These are phyloP conservation scores for Syzygium syzygioides DNA, from an alignment of 441 rosid genomes.

Conservation along the genomic window DNA sequence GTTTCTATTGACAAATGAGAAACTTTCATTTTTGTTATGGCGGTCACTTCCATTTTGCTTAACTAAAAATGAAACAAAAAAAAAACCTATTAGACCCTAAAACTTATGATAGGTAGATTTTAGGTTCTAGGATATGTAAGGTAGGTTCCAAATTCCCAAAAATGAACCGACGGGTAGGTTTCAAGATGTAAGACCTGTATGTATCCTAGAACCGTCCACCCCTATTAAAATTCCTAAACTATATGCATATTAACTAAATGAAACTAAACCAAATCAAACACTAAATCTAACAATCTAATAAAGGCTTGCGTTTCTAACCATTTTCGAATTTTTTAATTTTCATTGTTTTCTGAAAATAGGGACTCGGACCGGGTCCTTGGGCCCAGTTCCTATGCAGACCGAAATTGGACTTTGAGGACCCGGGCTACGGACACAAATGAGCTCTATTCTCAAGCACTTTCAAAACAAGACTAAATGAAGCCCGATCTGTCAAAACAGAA, in stretches of 20 bases:
- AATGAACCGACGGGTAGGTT: too few relatives aligned
- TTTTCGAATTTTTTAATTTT: not conserved
- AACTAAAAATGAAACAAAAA: too few relatives aligned
- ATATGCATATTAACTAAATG: not conserved
- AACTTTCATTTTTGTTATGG: too few relatives aligned
- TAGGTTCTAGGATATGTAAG: too few relatives aligned
- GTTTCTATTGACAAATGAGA: too few relatives aligned
- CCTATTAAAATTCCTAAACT: too few relatives aligned
- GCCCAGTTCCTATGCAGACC: not conserved
- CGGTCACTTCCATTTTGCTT: too few relatives aligned
- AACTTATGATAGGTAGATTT: too few relatives aligned
- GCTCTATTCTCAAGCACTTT: not conserved
- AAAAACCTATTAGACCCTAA: too few relatives aligned
- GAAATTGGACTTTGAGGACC: not conserved
- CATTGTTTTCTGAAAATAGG: not conserved
- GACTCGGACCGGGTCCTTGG: not conserved
- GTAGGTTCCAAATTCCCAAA: too few relatives aligned
- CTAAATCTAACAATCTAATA: not conserved
- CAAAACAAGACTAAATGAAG: not conserved
- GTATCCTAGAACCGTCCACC: too few relatives aligned
- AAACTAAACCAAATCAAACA: not conserved
- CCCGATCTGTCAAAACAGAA: not conserved
- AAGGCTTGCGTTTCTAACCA: not conserved
- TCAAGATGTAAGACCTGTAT: fast-evolving
- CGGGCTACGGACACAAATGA: not conserved